Conservation (phyloP, 177 flowering plant genomes). For the Vitis hybrid region DNA sequence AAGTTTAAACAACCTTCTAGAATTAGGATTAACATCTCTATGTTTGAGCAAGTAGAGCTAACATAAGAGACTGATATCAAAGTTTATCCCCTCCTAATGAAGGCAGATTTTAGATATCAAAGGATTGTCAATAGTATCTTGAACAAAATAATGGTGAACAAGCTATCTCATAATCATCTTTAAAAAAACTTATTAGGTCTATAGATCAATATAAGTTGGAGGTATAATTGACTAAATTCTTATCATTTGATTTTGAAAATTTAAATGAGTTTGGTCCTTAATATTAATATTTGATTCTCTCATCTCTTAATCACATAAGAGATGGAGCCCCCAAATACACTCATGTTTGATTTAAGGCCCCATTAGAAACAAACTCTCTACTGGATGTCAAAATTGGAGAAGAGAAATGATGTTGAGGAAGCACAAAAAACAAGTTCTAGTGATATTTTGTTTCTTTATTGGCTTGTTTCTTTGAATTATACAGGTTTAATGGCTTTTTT, state of each 20-base stretch:
- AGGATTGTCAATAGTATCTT: slow-evolving; percentile 26
- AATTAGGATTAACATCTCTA: too few species aligned
- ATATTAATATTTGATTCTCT: neutral
- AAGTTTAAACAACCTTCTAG: too few species aligned
- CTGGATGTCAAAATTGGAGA: slow-evolving; percentile 72
- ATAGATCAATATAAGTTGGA: slow-evolving; percentile 59
- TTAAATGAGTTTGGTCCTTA: too few species aligned
- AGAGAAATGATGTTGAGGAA: slow-evolving; percentile 54
- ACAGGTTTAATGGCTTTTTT: too few species aligned
- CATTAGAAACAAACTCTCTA: slow-evolving; percentile 77
- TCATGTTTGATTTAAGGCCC: slow-evolving; percentile 55
- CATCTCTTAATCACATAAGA: slow-evolving; percentile 36
- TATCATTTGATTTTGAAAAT: too few species aligned
- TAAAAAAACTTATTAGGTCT: slow-evolving; percentile 67
- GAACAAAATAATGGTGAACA: slow-evolving; percentile 51
- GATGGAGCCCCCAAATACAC: slow-evolving; percentile 67
- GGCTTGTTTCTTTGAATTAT: too few species aligned
- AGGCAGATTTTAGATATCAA: neutral
- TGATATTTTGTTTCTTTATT: too few species aligned
- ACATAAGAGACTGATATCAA: too few species aligned
- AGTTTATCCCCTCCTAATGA: too few species aligned
- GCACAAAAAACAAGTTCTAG: slow-evolving; percentile 34
- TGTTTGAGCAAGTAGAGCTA: too few species aligned
- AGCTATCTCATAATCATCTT: slow-evolving; percentile 46
- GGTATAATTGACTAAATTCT: slow-evolving; percentile 29